Evolutionary conservation across 805 yeast genomes (phyloP).

Genomic region (Alloascoidea hylecoeti): DNA sequence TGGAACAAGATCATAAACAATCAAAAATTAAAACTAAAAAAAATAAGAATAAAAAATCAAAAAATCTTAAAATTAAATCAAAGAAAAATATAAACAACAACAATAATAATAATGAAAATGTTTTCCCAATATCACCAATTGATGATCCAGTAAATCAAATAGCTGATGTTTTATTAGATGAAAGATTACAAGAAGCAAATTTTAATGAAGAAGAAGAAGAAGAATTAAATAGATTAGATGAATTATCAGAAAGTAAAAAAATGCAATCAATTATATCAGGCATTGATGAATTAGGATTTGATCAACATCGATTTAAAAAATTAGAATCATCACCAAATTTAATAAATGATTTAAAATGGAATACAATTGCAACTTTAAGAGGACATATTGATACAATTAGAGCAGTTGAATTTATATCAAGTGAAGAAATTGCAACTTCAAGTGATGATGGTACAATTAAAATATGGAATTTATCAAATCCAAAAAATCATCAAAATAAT

Average conservation of each 20-base stretch:
- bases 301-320: background rate
- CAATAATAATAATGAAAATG: too few relatives aligned
- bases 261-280: background rate
- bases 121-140: too few relatives aligned
- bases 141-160: background rate
- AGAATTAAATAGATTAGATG: background rate
- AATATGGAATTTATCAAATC: constrained; percentile 8
- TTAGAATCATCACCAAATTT: background rate
- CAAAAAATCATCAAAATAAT: background rate
- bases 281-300: background rate
- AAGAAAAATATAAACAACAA: too few relatives aligned
- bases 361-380: background rate
- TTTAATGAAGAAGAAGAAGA: background rate
- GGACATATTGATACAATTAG: constrained; percentile 2
- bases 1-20: too few relatives aligned
- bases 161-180: background rate
- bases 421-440: constrained; percentile 7
- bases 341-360: background rate
- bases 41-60: background rate
- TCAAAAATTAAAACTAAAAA: too few relatives aligned
- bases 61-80: background rate
- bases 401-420: background rate
- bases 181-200: background rate
- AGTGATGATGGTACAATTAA: constrained; percentile 10
- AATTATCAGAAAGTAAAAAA: background rate